Evolutionary conservation across 2,329 filamentous ascomycete genomes (phyloP).

Genomic region (Rutstroemia sp.): DNA sequence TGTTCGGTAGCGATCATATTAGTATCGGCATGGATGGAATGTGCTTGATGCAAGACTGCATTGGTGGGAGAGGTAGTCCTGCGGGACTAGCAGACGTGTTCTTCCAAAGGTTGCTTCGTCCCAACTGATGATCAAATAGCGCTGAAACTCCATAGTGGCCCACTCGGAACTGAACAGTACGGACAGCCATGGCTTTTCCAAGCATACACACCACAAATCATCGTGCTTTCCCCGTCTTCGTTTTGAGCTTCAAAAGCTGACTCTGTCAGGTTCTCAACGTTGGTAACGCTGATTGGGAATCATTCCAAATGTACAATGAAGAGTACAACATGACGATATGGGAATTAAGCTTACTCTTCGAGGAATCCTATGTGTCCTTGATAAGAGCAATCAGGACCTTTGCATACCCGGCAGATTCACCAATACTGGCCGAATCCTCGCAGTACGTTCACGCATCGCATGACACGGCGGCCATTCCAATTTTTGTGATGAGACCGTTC

Average conservation of each 20-base stretch:
- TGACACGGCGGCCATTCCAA: constrained; percentile 27
- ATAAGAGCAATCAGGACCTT: constrained; percentile 29
- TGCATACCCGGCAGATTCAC: constrained; percentile 19
- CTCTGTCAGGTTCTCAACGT: constrained; percentile 28
- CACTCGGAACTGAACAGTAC: constrained; percentile 27
- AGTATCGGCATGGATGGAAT: constrained; percentile 30
- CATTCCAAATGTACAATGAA: constrained; percentile 24
- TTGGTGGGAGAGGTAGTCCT: constrained; percentile 27
- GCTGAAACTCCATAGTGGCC: constrained; percentile 21
- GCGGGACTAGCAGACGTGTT: constrained; percentile 23
- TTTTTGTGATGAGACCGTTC: constrained; percentile 33
- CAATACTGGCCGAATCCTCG: constrained; percentile 8
- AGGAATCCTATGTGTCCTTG: constrained; percentile 31
- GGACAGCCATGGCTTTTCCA: constrained; percentile 31
- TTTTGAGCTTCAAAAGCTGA: neutral
- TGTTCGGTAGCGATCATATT: constrained; percentile 31
- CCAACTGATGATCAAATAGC: neutral
- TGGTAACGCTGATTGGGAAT: constrained; percentile 27
- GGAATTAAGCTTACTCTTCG: constrained; percentile 27
- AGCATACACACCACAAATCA: constrained; percentile 29
- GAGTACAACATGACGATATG: constrained; percentile 28
- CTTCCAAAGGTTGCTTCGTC: constrained; percentile 19
- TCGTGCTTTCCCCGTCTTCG: constrained; percentile 18
- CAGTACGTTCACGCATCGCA: constrained; percentile 12
- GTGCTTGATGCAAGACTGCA: constrained; percentile 30